Conservation (phyloP, 768 basidiomycete species). For the Suillus americanus region DNA sequence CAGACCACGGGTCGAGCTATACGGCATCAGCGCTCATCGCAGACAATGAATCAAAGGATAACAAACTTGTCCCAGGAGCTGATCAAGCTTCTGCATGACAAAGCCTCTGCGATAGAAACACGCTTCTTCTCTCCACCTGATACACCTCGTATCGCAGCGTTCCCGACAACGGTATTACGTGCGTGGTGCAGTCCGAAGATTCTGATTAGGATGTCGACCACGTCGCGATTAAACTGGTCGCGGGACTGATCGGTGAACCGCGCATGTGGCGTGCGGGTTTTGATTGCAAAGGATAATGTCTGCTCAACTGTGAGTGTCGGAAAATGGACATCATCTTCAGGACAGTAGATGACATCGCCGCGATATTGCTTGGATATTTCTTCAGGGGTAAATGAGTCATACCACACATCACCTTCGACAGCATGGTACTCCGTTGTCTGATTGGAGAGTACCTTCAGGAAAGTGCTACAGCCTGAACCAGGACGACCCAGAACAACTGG, state of each 20-base stretch:
- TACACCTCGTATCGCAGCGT: conserved; percentile 82
- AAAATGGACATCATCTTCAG: conserved; percentile 86
- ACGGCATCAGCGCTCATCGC: background rate
- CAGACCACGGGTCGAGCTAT: conserved; percentile 64
- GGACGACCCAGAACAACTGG: conserved; percentile 84
- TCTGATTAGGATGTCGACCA: conserved; percentile 62
- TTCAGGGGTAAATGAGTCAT: conserved; percentile 71
- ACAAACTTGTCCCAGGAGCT: conserved; percentile 3
- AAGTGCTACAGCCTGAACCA: conserved; percentile 80
- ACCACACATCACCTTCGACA: conserved; percentile 72
- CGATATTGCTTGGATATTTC: conserved; percentile 65
- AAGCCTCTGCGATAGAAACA: conserved; percentile 74
- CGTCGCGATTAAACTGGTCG: conserved; percentile 53
- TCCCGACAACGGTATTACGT: conserved; percentile 73
- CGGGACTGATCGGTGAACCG: conserved; percentile 67
- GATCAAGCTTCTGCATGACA: conserved; percentile 31
- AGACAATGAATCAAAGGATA: background rate
- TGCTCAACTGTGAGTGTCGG: conserved; percentile 80
- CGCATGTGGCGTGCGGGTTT: conserved; percentile 44
- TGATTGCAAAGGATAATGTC: conserved; percentile 75
- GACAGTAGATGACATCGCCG: conserved; percentile 80
- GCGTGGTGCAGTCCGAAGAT: conserved; percentile 89
- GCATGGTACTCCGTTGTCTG: conserved; percentile 64
- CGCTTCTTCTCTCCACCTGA: conserved; percentile 82
- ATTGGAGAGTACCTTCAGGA: conserved; percentile 82